Conservation (phyloP, 2,329 filamentous ascomycete species). For the Penicillium sp. region DNA sequence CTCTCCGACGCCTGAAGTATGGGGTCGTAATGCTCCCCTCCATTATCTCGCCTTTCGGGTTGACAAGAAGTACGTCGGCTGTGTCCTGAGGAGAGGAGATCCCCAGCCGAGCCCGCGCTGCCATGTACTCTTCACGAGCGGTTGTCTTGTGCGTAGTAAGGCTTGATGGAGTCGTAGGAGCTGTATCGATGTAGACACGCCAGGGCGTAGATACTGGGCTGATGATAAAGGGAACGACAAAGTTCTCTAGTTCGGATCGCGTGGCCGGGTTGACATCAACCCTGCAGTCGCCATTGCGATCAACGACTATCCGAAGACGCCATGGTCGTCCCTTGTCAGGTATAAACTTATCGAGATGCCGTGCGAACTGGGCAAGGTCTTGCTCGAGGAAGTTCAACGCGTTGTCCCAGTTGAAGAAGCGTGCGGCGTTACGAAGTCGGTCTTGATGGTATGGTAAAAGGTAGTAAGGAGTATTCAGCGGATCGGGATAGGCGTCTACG, state of each 20-base stretch:
- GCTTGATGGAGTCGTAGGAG: conserved; percentile 58
- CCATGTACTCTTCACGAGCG: conserved; percentile 71
- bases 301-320: conserved; percentile 44
- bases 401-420: conserved; percentile 54
- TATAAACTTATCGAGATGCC: conserved; percentile 37
- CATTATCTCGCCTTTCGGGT: conserved; percentile 70
- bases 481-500: conserved; percentile 41
- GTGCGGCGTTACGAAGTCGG: conserved; percentile 68
- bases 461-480: conserved; percentile 68
- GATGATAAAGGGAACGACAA: conserved; percentile 32
- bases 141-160: conserved; percentile 90
- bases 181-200: conserved; percentile 59
- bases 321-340: conserved; percentile 40
- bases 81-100: conserved; percentile 52
- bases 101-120: conserved; percentile 65
- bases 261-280: conserved; percentile 39
- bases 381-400: conserved; percentile 36
- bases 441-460: conserved; percentile 80
- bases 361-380: conserved; percentile 35
- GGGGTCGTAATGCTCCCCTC: conserved; percentile 84
- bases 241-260: conserved; percentile 29
- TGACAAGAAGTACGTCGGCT: conserved; percentile 78
- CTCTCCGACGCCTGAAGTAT: conserved; percentile 70
- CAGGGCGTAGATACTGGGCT: conserved; percentile 39
- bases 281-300: conserved; percentile 34